Evolutionary conservation across 2,329 filamentous ascomycete genomes (phyloP), one percentile per base, ranked within the genome.

Genomic region (Cercospora zeae-maydis): DNA sequence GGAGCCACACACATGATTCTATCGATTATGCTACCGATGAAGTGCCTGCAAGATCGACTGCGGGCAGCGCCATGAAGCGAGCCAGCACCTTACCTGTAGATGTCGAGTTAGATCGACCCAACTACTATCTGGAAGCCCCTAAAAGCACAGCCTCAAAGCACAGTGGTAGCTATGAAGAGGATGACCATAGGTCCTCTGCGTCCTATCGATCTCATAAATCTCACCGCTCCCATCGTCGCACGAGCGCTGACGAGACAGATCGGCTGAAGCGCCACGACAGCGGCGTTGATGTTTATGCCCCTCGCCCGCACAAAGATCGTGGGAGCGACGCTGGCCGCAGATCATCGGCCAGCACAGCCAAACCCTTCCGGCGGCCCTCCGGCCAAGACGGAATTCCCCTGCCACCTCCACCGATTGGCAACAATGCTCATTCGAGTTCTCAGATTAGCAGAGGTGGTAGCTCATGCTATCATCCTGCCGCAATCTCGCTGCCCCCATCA

Each of bases 321-420:
- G 59, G 56, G 21, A 65, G 61, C n/a, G 67, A 67, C 14, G 60
- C 64, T 13, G 63, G 62, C 6, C 58, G 64, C n/a, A 59, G 67
- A 9, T 73, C 71, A 10, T 70, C 70, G 1, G 70, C 67, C 10
- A 71, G 67, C 62, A 73, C 70, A n/a, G 66, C 72, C 65, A 74
- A 74, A 61, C 63, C 67, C 14, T 59, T 60, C 33, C 62, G 67
- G 8, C 64, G 63, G 19, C 57, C 56, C 4, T 65, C 64, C 11
- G 58, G 47, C 33, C 54, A 62, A 21, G 61, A 63, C 19, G 47
- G 55, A 33, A 45, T 64, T 14, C 64, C 64, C 13, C 34, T 63
- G 13, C 66, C 60, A 33, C 63, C 59, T 45, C 63, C 36, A 11
- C 63, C 57, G 33, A 64, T 58, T 21, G 56, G 59, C 8, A 36